phyloP scores from a whole-genome alignment of 331 rosid species.

The Stylosanthes scabra region DNA sequence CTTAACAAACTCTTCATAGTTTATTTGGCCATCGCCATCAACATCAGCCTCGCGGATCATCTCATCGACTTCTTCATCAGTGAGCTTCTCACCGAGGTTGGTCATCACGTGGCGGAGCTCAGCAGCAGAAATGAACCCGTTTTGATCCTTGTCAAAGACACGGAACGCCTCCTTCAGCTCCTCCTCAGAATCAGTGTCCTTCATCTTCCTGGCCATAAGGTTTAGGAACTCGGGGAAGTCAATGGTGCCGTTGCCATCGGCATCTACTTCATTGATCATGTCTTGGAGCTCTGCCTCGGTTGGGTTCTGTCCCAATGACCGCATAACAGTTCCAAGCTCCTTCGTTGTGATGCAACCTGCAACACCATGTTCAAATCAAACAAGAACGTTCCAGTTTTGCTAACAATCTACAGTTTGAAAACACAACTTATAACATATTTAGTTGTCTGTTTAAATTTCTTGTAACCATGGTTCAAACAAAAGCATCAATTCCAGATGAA shows the following conservation, averaged over 20 bases:
- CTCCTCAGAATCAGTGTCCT: conserved; percentile 88
- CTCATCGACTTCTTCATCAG: conserved; percentile 87
- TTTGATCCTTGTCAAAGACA: conserved; percentile 88
- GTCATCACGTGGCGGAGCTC: conserved; percentile 95
- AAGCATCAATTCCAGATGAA: background rate
- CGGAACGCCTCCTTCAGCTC: conserved; percentile 88
- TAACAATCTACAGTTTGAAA: background rate
- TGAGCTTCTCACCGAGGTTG: conserved; percentile 86
- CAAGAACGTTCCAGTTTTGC: background rate
- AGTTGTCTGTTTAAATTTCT: background rate
- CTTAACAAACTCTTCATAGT: conserved; percentile 82
- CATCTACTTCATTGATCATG: conserved; percentile 88
- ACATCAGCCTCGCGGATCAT: conserved; percentile 92
- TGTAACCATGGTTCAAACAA: background rate
- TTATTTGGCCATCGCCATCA: conserved; percentile 89
- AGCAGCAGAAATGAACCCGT: conserved; percentile 89
- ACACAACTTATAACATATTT: background rate
- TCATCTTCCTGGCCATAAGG: conserved; percentile 94
- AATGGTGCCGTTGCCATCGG: conserved; percentile 83
- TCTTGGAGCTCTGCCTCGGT: conserved; percentile 95
- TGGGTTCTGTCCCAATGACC: conserved; percentile 89
- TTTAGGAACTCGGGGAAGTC: conserved; percentile 86
- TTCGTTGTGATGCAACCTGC: conserved; percentile 85
- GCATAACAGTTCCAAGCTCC: conserved; percentile 91
- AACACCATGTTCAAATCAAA: conserved; percentile 27